A percentile compares a stretch with the other conserved stretches of the same genome.
These are phyloP conservation scores for Plantago coronopus DNA, from an alignment of 305 asterid genomes.

Conservation along the genomic window DNA sequence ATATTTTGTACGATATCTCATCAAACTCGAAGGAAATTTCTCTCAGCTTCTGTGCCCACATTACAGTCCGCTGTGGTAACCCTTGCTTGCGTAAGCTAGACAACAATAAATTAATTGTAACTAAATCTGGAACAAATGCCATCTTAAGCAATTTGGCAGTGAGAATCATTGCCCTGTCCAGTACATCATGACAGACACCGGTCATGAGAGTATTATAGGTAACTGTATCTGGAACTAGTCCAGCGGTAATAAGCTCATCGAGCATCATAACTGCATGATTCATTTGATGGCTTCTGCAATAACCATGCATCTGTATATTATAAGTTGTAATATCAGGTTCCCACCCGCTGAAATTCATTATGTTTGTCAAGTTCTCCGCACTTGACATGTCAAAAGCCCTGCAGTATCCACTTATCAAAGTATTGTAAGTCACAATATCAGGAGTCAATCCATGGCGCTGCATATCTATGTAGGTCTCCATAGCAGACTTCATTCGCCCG, in stretches of 20 bases:
- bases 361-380: constrained; percentile 56
- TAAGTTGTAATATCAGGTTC: constrained; percentile 78
- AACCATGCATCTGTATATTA: constrained; percentile 74
- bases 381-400: constrained; percentile 67
- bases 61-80: constrained; percentile 62
- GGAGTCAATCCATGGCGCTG: constrained; percentile 55
- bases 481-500: constrained; percentile 79
- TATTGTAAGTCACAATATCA: constrained; percentile 81
- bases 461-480: constrained; percentile 61
- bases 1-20: constrained; percentile 59
- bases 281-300: constrained; percentile 63
- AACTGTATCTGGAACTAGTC: constrained; percentile 76
- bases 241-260: constrained; percentile 69
- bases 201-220: constrained; percentile 82
- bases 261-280: constrained; percentile 65
- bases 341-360: constrained; percentile 62
- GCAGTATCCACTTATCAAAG: constrained; percentile 82
- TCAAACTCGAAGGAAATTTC: constrained; percentile 78
- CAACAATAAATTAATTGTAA: constrained; percentile 67
- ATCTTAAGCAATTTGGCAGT: constrained; percentile 80
- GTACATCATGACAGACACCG: constrained; percentile 70
- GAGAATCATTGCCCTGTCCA: constrained; percentile 84
- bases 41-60: constrained; percentile 84
- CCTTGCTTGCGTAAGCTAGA: constrained; percentile 84
- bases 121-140: constrained; percentile 81